Base-by-base conservation (phyloP, 768 basidiomycete genomes). In the Phylloporus sp. region DNA sequence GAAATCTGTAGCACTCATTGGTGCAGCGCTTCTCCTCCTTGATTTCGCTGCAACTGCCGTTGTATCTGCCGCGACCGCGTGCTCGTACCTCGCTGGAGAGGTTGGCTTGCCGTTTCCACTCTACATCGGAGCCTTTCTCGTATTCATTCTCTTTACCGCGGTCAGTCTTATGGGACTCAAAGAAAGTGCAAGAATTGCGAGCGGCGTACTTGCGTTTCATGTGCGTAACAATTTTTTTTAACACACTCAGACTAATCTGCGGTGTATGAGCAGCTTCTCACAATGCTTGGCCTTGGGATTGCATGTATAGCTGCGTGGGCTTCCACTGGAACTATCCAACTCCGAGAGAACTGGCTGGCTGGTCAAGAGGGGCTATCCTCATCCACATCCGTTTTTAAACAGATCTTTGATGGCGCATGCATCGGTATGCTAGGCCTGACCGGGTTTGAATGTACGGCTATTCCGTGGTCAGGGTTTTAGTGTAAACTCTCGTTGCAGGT, bases 1-100 rank as follows among this genome's bases (percentile, higher is more conserved):
- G 0, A 88, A 87, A 59, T 67, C 74, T 1, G 68, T 85, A 7
- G 85, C 85, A 36, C 71, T 88, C 2, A 54, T 84, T n/a, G 83
- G 80, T 6, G 86, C 86, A 1, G 74, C 83, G 0, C 72, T 86
- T 8, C 76, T 87, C 0, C 69, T 88, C n/a, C 73, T 91, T 4
- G 88, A 91, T 63, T 86, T 82, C 42, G 74, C 82, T 5, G 77
- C 85, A 4, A 89, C 86, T 0, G 74, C 82, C 0, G 80, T 85
- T 13, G 84, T 88, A 18, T 88, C 88, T 0, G 86, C 88, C 0
- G 83, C 86, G 4, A 87, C 87, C 0, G 86, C 87, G 0, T 73
- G 79, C 4, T 73, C 80, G 4, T 89, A 89, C 55, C 77, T 89
- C 32, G 72, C 74, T 3, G 84, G 84, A 22, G 86, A 89, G 60